Base-by-base conservation (phyloP, 2,329 filamentous ascomycete species). In the Sporothrix protearum region DNA sequence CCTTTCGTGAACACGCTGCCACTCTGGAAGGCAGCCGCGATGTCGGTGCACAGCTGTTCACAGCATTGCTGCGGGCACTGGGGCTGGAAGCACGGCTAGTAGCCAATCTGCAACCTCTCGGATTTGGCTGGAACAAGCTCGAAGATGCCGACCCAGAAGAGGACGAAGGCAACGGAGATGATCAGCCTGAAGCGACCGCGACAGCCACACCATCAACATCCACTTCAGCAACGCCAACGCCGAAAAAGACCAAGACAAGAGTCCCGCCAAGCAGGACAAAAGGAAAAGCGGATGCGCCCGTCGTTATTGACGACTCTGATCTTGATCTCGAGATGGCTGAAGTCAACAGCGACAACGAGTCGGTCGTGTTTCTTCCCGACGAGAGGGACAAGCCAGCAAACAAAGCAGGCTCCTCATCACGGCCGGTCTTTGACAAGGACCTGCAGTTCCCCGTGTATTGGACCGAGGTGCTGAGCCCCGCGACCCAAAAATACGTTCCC, bases 361-460 rank as follows among this genome's bases (percentile, higher is more conserved):
- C 87, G 0, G 81, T 89, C 0, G 80, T 90, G 8, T 87, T 91
- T 71, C 75, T 90, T 25, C 84, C 83, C 14, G 81, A 83, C 42
- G 74, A 81, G 9, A 80, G 80, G 2, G 80, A 82, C 3, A 51
- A n/a, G 6, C 16, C 51, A 3, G 1, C 28, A 12, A 22, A 55
- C 19, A 47, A 49, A 0, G 45, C 42, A 47, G 42, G 42, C 12
- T 47, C 14, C 8, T n/a, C 51, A 1, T 30, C 14, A 25, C 22
- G 33, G 16, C 19, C 51, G 1, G 7, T 77, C 78, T 92, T 90
- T 76, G 93, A 97, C 76, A 84, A 86, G 25, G 94, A 97, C 75
- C 84, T 97, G 36, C 88, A 90, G 2, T 96, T 91, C 75, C 94
- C 96, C 0, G 91, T 92, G 68, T 98, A 98, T 79, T 99, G 96